A percentile compares a stretch with the other conserved stretches of the same genome.
phyloP scores from a whole-genome alignment of 192 early-diverging fungal genomes.

The Paraglomus brasilianum region DNA sequence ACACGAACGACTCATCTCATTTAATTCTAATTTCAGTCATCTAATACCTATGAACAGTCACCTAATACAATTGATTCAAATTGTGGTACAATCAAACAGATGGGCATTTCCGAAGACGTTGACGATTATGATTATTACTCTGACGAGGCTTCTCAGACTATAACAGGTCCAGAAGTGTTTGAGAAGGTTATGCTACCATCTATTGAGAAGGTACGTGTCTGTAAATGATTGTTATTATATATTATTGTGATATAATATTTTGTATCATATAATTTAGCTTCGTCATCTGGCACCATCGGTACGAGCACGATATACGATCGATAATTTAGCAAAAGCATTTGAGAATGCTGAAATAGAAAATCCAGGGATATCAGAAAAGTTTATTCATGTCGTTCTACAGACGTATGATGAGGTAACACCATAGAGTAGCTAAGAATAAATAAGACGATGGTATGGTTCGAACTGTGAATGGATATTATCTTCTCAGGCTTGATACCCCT shows the following conservation, averaged over 20 bases:
- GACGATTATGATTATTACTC: constrained; percentile 31
- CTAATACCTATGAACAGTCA: constrained; percentile 3
- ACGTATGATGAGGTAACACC: constrained; percentile 29
- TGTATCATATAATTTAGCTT: constrained; percentile 30
- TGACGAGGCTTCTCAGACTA: constrained; percentile 1
- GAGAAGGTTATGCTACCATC: constrained; percentile 36
- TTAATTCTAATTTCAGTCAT: background rate
- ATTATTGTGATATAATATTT: constrained; percentile 1
- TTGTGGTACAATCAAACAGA: constrained; percentile 41
- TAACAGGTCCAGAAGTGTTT: constrained; percentile 35
- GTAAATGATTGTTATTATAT: background rate
- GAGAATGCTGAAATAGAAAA: constrained; percentile 42
- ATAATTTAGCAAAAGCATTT: constrained; percentile 42
- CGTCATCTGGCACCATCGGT: constrained; percentile 32
- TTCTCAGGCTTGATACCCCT: too few species aligned
- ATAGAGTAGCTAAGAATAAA: background rate
- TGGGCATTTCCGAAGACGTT: constrained; percentile 26
- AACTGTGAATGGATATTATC: too few species aligned
- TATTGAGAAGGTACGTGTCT: constrained; percentile 17
- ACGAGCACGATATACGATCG: constrained; percentile 42
- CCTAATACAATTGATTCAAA: constrained; percentile 35
- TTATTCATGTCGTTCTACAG: constrained; percentile 37
- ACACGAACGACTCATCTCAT: background rate
- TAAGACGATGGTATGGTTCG: too few species aligned
- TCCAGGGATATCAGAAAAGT: constrained; percentile 41